These are phyloP conservation scores for Protomyces pachydermus DNA, from an alignment of 1,139 yeast genomes.

Conservation along the genomic window DNA sequence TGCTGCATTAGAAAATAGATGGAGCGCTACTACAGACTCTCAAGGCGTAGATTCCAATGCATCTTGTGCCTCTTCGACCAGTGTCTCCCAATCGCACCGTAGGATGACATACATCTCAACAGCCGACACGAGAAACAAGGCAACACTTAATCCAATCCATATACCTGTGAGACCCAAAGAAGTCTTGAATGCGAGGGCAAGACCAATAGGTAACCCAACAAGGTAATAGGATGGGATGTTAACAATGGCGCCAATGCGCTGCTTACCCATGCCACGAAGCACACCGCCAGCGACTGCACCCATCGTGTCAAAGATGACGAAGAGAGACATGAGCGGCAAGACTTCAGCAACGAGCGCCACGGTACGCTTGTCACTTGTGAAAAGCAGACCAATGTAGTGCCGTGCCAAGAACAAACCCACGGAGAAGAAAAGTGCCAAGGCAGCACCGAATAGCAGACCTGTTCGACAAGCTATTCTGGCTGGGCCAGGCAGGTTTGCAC, in stretches of 20 bases:
- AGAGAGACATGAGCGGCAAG: conserved; percentile 64
- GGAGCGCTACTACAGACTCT: background rate
- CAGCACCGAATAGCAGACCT: conserved; percentile 10
- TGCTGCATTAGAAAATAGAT: background rate
- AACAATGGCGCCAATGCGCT: conserved; percentile 71
- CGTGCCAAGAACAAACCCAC: conserved; percentile 46
- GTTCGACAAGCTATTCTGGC: conserved; percentile 45
- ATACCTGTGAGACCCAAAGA: conserved; percentile 60
- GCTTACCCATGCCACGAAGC: conserved; percentile 78
- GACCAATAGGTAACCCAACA: conserved; percentile 64
- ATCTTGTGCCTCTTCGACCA: conserved; percentile 2
- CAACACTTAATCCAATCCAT: conserved; percentile 80
- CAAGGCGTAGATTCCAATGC: background rate
- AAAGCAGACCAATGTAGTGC: conserved; percentile 55
- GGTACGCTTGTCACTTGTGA: conserved; percentile 66
- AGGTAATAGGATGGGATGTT: conserved; percentile 68
- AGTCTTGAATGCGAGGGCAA: conserved; percentile 53
- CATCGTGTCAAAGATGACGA: conserved; percentile 71
- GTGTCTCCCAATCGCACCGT: conserved; percentile 11
- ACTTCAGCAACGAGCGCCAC: conserved; percentile 47
- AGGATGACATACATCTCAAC: conserved; percentile 12
- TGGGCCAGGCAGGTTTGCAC: conserved; percentile 59
- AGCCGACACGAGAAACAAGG: conserved; percentile 43
- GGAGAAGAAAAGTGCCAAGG: conserved; percentile 2
- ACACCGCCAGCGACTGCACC: conserved; percentile 82